Conservation (phyloP, 2,329 filamentous ascomycete genomes). For the Aspergillus fumigatiaffinis region DNA sequence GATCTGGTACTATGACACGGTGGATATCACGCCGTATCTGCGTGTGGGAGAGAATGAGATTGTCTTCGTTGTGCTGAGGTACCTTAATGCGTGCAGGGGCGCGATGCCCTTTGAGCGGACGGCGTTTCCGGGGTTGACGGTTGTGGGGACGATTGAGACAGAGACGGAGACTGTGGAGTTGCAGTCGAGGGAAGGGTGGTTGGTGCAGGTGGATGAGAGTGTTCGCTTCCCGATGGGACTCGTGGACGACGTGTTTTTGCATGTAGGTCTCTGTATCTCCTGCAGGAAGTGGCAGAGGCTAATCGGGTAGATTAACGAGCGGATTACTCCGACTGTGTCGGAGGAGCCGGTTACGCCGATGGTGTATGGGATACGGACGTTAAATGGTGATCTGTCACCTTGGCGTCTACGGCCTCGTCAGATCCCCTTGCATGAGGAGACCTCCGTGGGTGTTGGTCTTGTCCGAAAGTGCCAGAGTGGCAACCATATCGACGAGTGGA, state of each 20-base stretch:
- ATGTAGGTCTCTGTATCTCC: constrained; percentile 25
- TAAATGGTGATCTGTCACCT: constrained; percentile 39
- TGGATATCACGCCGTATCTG: constrained; percentile 25
- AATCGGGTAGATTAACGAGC: constrained; percentile 20
- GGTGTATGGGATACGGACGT: constrained; percentile 28
- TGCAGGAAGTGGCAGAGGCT: background rate
- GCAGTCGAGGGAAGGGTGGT: constrained; percentile 11
- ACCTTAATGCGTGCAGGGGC: constrained; percentile 22
- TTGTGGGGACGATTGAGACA: constrained; percentile 19
- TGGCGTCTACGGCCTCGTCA: constrained; percentile 37
- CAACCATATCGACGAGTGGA: constrained; percentile 6
- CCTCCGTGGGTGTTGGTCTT: constrained; percentile 11
- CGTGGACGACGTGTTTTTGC: constrained; percentile 40
- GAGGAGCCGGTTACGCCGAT: constrained; percentile 11
- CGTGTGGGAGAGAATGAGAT: constrained; percentile 19
- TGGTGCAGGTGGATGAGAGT: constrained; percentile 16
- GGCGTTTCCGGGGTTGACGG: constrained; percentile 24
- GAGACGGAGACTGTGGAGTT: constrained; percentile 10
- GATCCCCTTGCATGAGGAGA: constrained; percentile 36
- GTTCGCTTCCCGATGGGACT: constrained; percentile 23
- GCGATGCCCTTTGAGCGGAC: constrained; percentile 30
- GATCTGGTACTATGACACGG: constrained; percentile 31
- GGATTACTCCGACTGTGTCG: constrained; percentile 5
- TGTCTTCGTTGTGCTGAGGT: constrained; percentile 22
- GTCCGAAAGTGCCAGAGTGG: constrained; percentile 20